Conservation (phyloP, 805 yeast genomes). For the Barnettozyma botsteinii region DNA sequence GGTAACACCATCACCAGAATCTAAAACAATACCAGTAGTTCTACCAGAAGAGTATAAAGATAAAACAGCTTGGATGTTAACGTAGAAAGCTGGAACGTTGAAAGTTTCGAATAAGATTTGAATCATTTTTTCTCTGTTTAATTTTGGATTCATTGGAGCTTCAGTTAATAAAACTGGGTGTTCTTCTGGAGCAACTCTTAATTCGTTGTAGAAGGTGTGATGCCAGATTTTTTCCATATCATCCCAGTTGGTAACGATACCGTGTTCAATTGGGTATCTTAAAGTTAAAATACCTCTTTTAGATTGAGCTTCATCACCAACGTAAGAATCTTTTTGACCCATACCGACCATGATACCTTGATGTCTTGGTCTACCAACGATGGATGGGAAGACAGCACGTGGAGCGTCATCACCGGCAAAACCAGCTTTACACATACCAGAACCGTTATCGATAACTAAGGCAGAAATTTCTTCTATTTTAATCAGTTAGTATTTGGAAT, state of each 20-base stretch:
- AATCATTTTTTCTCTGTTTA: slow-evolving; percentile 99
- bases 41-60: slow-evolving; percentile 99
- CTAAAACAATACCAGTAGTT: slow-evolving; percentile 99
- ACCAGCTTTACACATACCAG: slow-evolving; percentile 99
- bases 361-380: slow-evolving; percentile 99
- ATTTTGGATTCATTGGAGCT: slow-evolving; percentile 99
- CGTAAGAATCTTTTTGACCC: slow-evolving; percentile 99
- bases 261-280: slow-evolving; percentile 99
- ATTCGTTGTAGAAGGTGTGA: slow-evolving; percentile 99
- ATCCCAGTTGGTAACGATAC: slow-evolving; percentile 99
- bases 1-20: slow-evolving; percentile 99
- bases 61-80: slow-evolving; percentile 96
- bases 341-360: slow-evolving; percentile 99
- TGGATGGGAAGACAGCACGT: slow-evolving; percentile 99
- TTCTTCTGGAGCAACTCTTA: slow-evolving; percentile 99
- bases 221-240: slow-evolving; percentile 99
- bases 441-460: slow-evolving; percentile 96
- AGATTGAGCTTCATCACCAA: slow-evolving; percentile 99
- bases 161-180: slow-evolving; percentile 99
- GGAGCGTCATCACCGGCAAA: slow-evolving; percentile 99
- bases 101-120: slow-evolving; percentile 98
- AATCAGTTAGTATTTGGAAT: slow-evolving; percentile 17
- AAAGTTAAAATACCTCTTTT: slow-evolving; percentile 99
- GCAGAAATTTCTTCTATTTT: slow-evolving; percentile 21
- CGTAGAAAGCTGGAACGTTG: slow-evolving; percentile 99